Base-by-base conservation (phyloP, 2,329 filamentous ascomycete genomes). In the Blastomyces emzantsi region DNA sequence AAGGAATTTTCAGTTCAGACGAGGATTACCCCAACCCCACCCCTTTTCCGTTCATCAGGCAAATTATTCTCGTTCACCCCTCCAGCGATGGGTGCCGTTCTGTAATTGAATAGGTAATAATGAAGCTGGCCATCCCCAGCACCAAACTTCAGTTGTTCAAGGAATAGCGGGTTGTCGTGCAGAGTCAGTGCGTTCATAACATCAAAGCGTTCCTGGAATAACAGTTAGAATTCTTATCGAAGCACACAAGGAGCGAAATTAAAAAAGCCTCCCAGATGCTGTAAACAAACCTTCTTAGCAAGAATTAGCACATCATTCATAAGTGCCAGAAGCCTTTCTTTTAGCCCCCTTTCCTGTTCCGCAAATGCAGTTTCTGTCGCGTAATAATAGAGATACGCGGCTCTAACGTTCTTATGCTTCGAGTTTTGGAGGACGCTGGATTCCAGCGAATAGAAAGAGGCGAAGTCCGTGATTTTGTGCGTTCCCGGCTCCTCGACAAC, bases 51-150 rank as follows among this genome's bases (percentile, higher is more conserved):
- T 69, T 87, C 85, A 73, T 96, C 92, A 49, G 93, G 81, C 70
- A 86, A 79, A 73, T 95, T 96, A 72, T 83, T 85, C 71, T 83
- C 83, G 74, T 97, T 87, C 54, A 97, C 87, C 28, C 94, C 94
- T 59, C 94, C 92, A 0, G 85, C 80, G 71, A 99, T 89, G n/a
- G 87, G 86, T 65, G 90, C 87, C 15, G 91, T 90, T 64, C 91
- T 87, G 81, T 97, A 99, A 78, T 99, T 99, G 83, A 95, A 99
- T 41, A 99, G 81, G 76, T 99, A 99, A 79, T 92, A 99, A 77
- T 99, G 92, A 70, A 99, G 81, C 75, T 94, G 91, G 57, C 94
- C 94, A 74, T 99, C 94, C 41, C 94, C 94, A 5, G 89, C 87
- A 55, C 93, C 94, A 71, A 97, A 99, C 76, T 96, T 96, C 73